Evolutionary conservation across 2,329 filamentous ascomycete genomes (phyloP), one percentile per base, ranked within the genome.

Genomic region (Diplodia intermedia): DNA sequence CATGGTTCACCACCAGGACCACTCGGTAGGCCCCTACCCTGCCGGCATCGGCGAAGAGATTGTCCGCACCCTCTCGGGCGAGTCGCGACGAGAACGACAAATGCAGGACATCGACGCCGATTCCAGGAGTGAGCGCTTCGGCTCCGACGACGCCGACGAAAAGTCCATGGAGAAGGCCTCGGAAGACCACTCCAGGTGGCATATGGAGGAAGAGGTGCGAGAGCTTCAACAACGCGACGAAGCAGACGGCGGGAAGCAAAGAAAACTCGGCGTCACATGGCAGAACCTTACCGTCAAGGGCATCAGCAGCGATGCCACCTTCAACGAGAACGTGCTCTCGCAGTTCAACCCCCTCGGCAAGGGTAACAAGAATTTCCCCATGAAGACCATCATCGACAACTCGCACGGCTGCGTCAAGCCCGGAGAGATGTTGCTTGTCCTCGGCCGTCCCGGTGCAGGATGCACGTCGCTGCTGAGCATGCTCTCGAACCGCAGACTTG

Each of bases 401-500:
- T 69, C 67, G n/a, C 67, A 69, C 50, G 38, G 84, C 91, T 66
- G 62, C 1, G 87, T 88, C 68, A 89, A 90, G 71, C 66, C 88
- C 4, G 91, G 91, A 53, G 88, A 90, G 77, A 89, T 90, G 88
- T 77, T 90, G 3, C 78, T 90, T 3, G 88, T 90, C 1, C 80
- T 90, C 0, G 89, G 89, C 2, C 82, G 88, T 0, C 88, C 90
- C 0, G 90, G 90, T 1, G 92, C 93, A 9, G 93, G 92, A 14
- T 96, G 96, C 80, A 94, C 91, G 0, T 95, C 92, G 0, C 81
- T 96, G 0, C 83, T 96, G 20, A 93, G 95, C 77, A 92, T 90
- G 0, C 79, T 91, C 1, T 89, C 91, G 11, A 68, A 68, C 38
- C 56, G 66, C 3, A 26, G 66, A 26, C 56, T 68, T 15, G 66